These are phyloP conservation scores for Thermochaetoides dissita DNA, from an alignment of 2,329 filamentous ascomycete species.

Conservation along the genomic window DNA sequence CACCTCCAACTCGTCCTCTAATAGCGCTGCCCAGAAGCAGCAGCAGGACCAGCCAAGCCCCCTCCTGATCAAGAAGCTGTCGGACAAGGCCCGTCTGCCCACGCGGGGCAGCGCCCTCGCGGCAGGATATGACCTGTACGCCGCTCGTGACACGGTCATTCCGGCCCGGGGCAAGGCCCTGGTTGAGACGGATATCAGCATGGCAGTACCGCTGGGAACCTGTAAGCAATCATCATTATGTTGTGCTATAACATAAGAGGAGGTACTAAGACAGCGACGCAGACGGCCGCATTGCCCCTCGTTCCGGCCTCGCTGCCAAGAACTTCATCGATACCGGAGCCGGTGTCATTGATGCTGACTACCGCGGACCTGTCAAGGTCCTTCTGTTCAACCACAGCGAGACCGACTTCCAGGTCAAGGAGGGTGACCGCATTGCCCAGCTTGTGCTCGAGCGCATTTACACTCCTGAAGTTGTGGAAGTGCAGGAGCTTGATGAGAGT, in stretches of 20 bases:
- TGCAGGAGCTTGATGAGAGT: slow-evolving; percentile 76
- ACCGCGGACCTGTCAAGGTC: slow-evolving; percentile 86
- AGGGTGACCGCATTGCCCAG: slow-evolving; percentile 86
- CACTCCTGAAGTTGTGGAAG: slow-evolving; percentile 83
- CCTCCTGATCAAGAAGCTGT: slow-evolving; percentile 79
- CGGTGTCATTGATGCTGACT: slow-evolving; percentile 95
- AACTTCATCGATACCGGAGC: slow-evolving; percentile 94
- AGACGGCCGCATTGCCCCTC: slow-evolving; percentile 83
- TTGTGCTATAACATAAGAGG: no score
- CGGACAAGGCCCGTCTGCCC: slow-evolving; percentile 62
- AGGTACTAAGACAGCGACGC: background rate
- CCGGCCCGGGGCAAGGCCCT: slow-evolving; percentile 72
- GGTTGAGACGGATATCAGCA: slow-evolving; percentile 81
- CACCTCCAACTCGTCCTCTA: slow-evolving; percentile 24
- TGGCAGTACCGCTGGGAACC: slow-evolving; percentile 79
- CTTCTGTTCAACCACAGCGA: slow-evolving; percentile 88
- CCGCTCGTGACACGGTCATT: slow-evolving; percentile 57
- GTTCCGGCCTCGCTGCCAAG: slow-evolving; percentile 82
- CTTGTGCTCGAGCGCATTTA: slow-evolving; percentile 88
- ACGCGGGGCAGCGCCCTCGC: slow-evolving; percentile 81
- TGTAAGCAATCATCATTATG: slow-evolving; percentile 43
- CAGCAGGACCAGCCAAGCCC: slow-evolving; percentile 35
- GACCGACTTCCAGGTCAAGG: slow-evolving; percentile 63
- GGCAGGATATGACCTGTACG: slow-evolving; percentile 90
- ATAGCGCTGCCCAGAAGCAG: slow-evolving; percentile 13